phyloP scores from a whole-genome alignment of 176 grass and related monocot species.

The Elaeis guineensis region DNA sequence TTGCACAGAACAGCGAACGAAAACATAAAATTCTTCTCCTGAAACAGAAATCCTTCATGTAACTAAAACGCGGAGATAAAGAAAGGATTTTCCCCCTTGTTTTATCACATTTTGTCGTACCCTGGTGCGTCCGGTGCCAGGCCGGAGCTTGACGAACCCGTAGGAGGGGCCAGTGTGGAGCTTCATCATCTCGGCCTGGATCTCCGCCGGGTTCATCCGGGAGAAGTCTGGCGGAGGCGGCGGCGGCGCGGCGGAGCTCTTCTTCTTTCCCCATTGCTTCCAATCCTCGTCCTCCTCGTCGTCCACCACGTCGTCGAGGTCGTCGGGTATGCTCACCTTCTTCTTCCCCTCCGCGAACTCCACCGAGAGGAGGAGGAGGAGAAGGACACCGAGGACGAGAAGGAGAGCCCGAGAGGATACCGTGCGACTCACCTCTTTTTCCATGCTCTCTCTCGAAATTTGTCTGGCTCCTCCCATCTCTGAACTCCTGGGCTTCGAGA shows the following conservation, averaged over 20 bases:
- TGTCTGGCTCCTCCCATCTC: too few species aligned
- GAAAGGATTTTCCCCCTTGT: too few species aligned
- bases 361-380: too few species aligned
- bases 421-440: too few species aligned
- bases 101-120: constrained; percentile 8
- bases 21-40: too few species aligned
- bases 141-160: constrained; percentile 87
- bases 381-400: too few species aligned
- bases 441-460: too few species aligned
- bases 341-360: constrained; percentile 9
- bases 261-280: constrained; percentile 47
- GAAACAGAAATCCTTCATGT: too few species aligned
- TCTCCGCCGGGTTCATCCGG: constrained; percentile 50
- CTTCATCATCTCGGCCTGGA: constrained; percentile 71
- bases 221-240: constrained; percentile 51
- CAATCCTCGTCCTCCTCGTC: constrained; percentile 83
- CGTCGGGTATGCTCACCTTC: constrained; percentile 55
- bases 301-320: constrained; percentile 73
- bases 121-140: constrained; percentile 41
- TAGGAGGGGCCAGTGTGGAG: constrained; percentile 49
- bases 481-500: too few species aligned
- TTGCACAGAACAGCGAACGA: too few species aligned
- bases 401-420: too few species aligned
- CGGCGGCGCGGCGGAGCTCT: background rate
- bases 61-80: too few species aligned